Evolutionary conservation across 2,329 filamentous ascomycete genomes (phyloP).

Genomic region (Epichloe gansuensis): DNA sequence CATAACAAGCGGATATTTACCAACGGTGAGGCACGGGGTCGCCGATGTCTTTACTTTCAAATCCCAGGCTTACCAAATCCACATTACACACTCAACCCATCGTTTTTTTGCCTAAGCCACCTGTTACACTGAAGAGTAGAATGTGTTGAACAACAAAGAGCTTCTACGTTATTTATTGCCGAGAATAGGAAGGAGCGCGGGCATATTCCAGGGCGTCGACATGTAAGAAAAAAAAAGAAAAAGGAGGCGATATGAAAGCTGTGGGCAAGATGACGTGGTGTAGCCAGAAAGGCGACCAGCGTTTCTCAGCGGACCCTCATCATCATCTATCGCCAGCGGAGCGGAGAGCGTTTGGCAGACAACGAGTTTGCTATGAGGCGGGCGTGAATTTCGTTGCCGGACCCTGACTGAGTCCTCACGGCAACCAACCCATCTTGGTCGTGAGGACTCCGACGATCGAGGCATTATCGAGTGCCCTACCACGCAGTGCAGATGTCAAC

Average conservation of each 20-base stretch:
- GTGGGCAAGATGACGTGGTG: not conserved
- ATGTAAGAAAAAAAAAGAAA: not conserved
- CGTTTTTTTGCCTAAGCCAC: not conserved
- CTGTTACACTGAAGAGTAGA: not conserved
- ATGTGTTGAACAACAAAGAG: not conserved
- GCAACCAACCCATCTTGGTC: not conserved
- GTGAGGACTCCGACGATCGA: not conserved
- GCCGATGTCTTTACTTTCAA: not conserved
- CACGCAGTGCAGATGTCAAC: not conserved
- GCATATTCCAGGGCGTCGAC: not conserved
- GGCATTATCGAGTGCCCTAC: not conserved
- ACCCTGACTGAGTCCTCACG: not conserved
- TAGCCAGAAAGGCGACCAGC: not conserved
- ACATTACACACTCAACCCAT: not conserved
- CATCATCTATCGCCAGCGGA: not conserved
- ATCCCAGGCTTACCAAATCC: not conserved
- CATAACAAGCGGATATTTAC: not conserved
- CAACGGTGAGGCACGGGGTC: not conserved
- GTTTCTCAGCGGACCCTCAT: not conserved
- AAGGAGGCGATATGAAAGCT: not conserved
- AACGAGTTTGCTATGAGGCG: not conserved
- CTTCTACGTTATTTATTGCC: not conserved
- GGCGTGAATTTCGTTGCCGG: not conserved
- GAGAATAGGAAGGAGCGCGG: not conserved
- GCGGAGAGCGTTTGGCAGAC: not conserved